Percentiles rank a stretch among this genome's conserved stretches.
These are phyloP conservation scores for Plenodomus lindquistii DNA, from an alignment of 2,329 filamentous ascomycete genomes.

Conservation along the genomic window DNA sequence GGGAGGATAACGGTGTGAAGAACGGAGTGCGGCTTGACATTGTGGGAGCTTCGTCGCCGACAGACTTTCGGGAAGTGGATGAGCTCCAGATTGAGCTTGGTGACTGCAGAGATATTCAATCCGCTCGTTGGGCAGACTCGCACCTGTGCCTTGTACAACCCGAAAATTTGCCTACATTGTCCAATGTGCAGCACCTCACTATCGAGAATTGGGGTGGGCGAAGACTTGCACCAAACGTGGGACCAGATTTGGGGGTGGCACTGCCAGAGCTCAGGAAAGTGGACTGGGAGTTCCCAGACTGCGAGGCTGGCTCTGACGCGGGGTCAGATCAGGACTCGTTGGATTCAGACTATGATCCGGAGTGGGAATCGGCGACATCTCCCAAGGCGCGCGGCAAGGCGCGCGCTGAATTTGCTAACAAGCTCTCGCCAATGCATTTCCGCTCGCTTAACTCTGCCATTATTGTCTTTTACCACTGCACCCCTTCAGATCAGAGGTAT, in stretches of 20 bases:
- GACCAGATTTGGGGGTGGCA: conserved; percentile 1
- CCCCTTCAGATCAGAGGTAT: conserved; percentile 4
- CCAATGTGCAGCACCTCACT: conserved; percentile 6
- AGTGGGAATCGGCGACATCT: conserved; percentile 2
- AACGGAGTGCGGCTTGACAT: conserved; percentile 4
- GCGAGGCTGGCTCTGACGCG: conserved; percentile 1
- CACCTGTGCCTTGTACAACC: conserved; percentile 3
- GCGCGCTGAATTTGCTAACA: conserved; percentile 4
- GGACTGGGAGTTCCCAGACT: conserved; percentile 6
- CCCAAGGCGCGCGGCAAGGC: conserved; percentile 1
- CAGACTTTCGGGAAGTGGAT: conserved; percentile 5
- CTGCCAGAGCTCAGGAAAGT: conserved; percentile 5
- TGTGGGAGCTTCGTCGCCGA: neutral
- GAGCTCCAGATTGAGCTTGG: conserved; percentile 3
- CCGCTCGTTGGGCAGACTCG: conserved; percentile 1
- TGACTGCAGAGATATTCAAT: conserved; percentile 2
- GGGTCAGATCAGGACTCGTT: conserved; percentile 5
- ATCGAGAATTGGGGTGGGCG: neutral
- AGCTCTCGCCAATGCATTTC: neutral
- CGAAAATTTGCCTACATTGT: conserved; percentile 3
- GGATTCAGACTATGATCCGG: conserved; percentile 2
- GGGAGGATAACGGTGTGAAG: conserved; percentile 8
- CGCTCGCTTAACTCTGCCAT: conserved; percentile 2
- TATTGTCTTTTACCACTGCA: conserved; percentile 5
- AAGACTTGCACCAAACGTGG: conserved; percentile 6